Base-by-base conservation (phyloP, 164 flowering plant species). In the Macadamia tetraphylla region DNA sequence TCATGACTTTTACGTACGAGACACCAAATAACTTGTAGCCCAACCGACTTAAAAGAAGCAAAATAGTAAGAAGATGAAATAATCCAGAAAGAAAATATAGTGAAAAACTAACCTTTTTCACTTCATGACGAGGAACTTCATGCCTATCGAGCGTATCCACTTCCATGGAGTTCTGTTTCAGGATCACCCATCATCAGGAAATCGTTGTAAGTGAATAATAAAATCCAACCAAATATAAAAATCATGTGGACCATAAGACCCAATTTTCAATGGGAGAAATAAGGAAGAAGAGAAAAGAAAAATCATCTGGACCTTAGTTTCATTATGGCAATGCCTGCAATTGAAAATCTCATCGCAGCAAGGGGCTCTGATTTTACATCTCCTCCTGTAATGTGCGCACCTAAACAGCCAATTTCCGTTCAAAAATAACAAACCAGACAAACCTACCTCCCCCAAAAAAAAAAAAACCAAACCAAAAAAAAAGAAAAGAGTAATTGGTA, bases 261-360 rank as follows among this genome's bases (percentile, higher is more conserved):
- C 23, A 23, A 23, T 23, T 23, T 23, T 23, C 23, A 23, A 23
- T 23, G 23, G 23, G 23, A 23, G 23, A 23, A 23, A 23, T 23
- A 23, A 23, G 23, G 23, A 23, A 23, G 23, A 23, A 23, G 23
- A 23, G 23, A 23, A 23, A 23, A 23, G 23, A 29, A 40, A 56
- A n/a, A 64, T 44, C 8, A 15, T 29, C 59, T 70, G 30, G 3
- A 91, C 97, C 89, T 86, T 89, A 3, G 88, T 80, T 78, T 93
- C 98, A 60, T 93, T 93, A 69, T 93, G 98, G 77, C 98, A 93
- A 74, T 93, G 98, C 71, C 98, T 85, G 79, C 98, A 93, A 83
- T 87, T 82, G 67, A 84, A 93, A 11, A 89, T 74, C 74, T 88
- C 95, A 73, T 84, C 63, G 71, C 98, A 93, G 69, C 98, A 93